Evolutionary conservation across 805 yeast genomes (phyloP).

Genomic region (Saccharomycodes ludwigii): DNA sequence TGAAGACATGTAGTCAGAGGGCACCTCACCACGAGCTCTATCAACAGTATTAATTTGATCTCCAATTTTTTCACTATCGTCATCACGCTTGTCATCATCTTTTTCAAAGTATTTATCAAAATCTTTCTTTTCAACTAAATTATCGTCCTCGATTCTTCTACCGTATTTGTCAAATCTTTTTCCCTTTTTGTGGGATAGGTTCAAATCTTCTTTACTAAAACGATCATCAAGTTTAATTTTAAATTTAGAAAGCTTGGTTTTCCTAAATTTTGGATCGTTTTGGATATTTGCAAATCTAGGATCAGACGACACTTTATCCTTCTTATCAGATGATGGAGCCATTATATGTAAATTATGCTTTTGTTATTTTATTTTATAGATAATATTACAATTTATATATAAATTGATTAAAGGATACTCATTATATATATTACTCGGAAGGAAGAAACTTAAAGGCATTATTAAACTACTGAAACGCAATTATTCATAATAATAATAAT

Average conservation of each 20-base stretch:
- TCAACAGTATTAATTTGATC: conserved; percentile 24
- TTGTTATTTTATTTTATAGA: no score
- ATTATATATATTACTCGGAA: no score
- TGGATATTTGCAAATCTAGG: conserved; percentile 69
- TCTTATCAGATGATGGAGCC: conserved; percentile 4
- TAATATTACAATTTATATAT: no score
- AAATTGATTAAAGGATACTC: no score
- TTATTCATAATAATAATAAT: no score
- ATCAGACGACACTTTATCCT: conserved; percentile 40
- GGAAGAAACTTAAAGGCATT: no score
- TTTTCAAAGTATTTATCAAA: conserved; percentile 57
- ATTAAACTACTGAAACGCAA: no score
- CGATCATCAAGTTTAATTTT: conserved; percentile 78
- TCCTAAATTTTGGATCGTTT: conserved; percentile 77
- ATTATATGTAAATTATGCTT: no score
- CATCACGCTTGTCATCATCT: conserved; percentile 18
- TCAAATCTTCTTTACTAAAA: conserved; percentile 51
- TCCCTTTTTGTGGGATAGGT: conserved; percentile 43
- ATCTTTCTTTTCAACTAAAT: conserved; percentile 31
- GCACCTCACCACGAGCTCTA: conserved; percentile 61
- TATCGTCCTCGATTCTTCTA: conserved; percentile 39
- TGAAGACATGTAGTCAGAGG: conserved; percentile 28
- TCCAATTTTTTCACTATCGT: conserved; percentile 11
- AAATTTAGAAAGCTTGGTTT: conserved; percentile 55
- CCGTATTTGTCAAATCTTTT: conserved; percentile 76